These are phyloP conservation scores for Meira nashicola DNA, from an alignment of 1,284 basidiomycete genomes.

Conservation along the genomic window DNA sequence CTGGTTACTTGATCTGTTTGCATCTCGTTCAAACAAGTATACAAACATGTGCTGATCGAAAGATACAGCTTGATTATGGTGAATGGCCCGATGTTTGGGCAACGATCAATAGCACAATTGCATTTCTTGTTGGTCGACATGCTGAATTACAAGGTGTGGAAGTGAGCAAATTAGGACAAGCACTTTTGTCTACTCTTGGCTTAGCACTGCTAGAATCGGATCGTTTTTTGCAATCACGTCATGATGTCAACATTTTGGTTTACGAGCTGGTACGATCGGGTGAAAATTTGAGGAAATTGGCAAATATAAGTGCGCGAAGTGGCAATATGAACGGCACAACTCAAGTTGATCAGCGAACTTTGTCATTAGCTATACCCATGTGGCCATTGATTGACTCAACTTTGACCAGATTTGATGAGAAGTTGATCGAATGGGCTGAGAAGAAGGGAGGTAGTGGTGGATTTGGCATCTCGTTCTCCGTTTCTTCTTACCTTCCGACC, in stretches of 20 bases:
- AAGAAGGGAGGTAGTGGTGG: too few relatives aligned
- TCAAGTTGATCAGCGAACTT: too few relatives aligned
- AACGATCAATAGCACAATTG: not conserved
- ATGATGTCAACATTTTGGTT: constrained; percentile 6
- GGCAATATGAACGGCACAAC: not conserved
- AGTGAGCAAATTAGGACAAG: not conserved
- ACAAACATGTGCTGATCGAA: not conserved
- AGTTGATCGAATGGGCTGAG: too few relatives aligned
- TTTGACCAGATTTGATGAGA: too few relatives aligned
- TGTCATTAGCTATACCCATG: not conserved
- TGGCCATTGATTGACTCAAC: too few relatives aligned
- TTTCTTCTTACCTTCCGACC: too few relatives aligned
- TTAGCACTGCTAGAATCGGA: constrained; percentile 9
- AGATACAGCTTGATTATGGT: not conserved
- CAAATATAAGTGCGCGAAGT: not conserved
- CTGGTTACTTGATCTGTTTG: constrained; percentile 20
- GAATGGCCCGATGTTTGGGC: constrained; percentile 7
- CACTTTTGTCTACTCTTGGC: constrained; percentile 7
- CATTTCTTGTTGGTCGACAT: constrained; percentile 6
- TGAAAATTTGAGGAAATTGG: constrained; percentile 6
- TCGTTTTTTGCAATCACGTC: not conserved
- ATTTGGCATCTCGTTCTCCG: too few relatives aligned
- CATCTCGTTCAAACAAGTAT: not conserved
- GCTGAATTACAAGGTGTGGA: constrained; percentile 3
- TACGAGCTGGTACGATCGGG: constrained; percentile 1